Evolutionary conservation across 129 eudicot genomes (phyloP).

Genomic region (Flaveria robusta): DNA sequence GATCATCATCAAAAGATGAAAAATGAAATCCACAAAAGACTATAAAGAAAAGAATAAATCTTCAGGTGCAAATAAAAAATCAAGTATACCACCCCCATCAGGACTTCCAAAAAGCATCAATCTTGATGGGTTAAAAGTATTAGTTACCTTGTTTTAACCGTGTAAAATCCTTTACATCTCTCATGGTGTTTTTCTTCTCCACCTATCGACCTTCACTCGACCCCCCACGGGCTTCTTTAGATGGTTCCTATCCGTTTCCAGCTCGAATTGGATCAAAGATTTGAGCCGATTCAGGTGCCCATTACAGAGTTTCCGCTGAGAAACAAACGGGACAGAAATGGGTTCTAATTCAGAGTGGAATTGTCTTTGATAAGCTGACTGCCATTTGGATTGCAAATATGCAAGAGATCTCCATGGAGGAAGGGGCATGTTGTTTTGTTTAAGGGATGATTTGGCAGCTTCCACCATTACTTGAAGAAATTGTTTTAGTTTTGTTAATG

Average conservation of each 20-base stretch:
- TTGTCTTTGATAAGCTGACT: conserved; percentile 62
- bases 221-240: conserved; percentile 48
- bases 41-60: conserved; percentile 9
- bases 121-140: conserved; percentile 28
- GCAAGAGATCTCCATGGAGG: conserved; percentile 95
- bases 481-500: conserved; percentile 62
- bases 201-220: conserved; percentile 52
- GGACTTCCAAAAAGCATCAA: conserved; percentile 39
- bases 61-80: conserved; percentile 17
- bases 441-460: conserved; percentile 72
- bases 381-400: conserved; percentile 91
- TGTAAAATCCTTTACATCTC: conserved; percentile 40
- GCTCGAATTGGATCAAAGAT: conserved; percentile 55
- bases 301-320: conserved; percentile 58
- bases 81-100: conserved; percentile 40
- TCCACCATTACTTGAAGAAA: conserved; percentile 85
- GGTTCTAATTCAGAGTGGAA: conserved; percentile 32
- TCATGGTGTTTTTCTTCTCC: conserved; percentile 46
- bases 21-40: conserved; percentile 34
- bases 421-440: conserved; percentile 91
- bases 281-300: conserved; percentile 71
- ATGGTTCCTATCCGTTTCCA: conserved; percentile 52
- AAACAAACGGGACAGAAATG: not conserved
- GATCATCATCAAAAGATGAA: conserved; percentile 41
- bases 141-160: conserved; percentile 17